phyloP scores from a whole-genome alignment of 1,139 yeast species.

The Pichia sp. region DNA sequence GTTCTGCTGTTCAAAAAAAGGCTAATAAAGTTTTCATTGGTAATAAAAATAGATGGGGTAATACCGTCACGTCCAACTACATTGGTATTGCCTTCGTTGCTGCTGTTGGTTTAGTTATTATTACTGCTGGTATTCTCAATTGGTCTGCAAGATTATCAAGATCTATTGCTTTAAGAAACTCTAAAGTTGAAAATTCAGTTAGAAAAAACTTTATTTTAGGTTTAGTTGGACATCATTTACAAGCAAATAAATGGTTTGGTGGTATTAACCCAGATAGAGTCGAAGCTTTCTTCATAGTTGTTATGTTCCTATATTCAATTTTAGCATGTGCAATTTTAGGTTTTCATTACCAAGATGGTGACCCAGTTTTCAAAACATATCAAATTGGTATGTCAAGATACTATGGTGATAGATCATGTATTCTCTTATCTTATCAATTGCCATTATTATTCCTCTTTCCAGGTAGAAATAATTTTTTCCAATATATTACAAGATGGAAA shows the following conservation, averaged over 20 bases:
- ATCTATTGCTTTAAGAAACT: conserved; percentile 24
- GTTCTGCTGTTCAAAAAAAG: conserved; percentile 18
- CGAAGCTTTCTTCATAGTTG: conserved; percentile 45
- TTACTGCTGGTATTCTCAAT: conserved; percentile 37
- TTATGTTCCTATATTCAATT: conserved; percentile 41
- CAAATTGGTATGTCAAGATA: conserved; percentile 44
- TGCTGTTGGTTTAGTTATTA: conserved; percentile 42
- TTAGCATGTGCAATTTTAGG: conserved; percentile 27
- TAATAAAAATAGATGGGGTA: conserved; percentile 30
- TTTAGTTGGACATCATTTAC: conserved; percentile 42
- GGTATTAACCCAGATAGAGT: conserved; percentile 57
- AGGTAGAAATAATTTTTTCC: conserved; percentile 63
- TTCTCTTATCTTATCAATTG: conserved; percentile 44
- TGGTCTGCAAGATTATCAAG: conserved; percentile 39
- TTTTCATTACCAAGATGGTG: conserved; percentile 38
- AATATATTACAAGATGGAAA: conserved; percentile 61
- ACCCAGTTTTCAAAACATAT: conserved; percentile 33
- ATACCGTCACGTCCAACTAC: conserved; percentile 36
- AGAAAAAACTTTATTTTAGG: conserved; percentile 44
- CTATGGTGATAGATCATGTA: conserved; percentile 57
- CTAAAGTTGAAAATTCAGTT: conserved; percentile 33
- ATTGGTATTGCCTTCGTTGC: conserved; percentile 45
- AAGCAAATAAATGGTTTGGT: conserved; percentile 23
- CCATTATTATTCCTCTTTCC: conserved; percentile 55
- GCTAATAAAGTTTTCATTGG: conserved; percentile 36